A percentile compares a stretch with the other conserved stretches of the same genome.
phyloP scores from a whole-genome alignment of 805 yeast species.

The Ogataea parapolymorpha region DNA sequence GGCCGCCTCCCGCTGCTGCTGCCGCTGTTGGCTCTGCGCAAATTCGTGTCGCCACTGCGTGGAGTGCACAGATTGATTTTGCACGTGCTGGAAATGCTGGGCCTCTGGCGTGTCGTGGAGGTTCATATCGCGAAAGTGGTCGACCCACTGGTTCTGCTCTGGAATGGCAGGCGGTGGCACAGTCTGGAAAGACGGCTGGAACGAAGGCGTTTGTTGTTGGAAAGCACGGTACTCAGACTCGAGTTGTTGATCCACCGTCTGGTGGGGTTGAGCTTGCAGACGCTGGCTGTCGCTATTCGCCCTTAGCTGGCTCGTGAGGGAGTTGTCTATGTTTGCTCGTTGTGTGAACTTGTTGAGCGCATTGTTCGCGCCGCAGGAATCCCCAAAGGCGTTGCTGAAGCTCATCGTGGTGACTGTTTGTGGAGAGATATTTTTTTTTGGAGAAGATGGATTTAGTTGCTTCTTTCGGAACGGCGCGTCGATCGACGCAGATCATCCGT shows the following conservation, averaged over 20 bases:
- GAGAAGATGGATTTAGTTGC: slow-evolving; percentile 9
- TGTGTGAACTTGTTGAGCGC: slow-evolving; percentile 41
- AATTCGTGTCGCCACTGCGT: slow-evolving; percentile 18
- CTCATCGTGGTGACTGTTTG: slow-evolving; percentile 1
- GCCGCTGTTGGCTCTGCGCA: slow-evolving; percentile 7
- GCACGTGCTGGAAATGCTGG: background rate
- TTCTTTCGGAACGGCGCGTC: slow-evolving; percentile 7
- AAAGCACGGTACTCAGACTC: slow-evolving; percentile 24
- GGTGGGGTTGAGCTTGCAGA: slow-evolving; percentile 11
- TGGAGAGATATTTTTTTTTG: background rate
- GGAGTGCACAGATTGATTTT: background rate
- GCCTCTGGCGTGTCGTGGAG: slow-evolving; percentile 1
- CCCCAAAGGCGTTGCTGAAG: slow-evolving; percentile 22
- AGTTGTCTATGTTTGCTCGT: slow-evolving; percentile 40
- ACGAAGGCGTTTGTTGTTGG: slow-evolving; percentile 1
- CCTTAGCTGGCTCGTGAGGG: slow-evolving; percentile 36
- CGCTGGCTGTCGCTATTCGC: slow-evolving; percentile 6
- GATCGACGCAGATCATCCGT: slow-evolving; percentile 15
- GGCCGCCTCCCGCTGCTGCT: slow-evolving; percentile 6
- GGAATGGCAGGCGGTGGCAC: background rate
- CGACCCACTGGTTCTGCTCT: slow-evolving; percentile 18
- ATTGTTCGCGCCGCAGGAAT: slow-evolving; percentile 43
- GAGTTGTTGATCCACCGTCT: slow-evolving; percentile 32
- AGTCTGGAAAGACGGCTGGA: background rate
- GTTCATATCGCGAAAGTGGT: slow-evolving; percentile 22